Conservation (phyloP, 2,329 filamentous ascomycete species). For the Alternaria rosae region DNA sequence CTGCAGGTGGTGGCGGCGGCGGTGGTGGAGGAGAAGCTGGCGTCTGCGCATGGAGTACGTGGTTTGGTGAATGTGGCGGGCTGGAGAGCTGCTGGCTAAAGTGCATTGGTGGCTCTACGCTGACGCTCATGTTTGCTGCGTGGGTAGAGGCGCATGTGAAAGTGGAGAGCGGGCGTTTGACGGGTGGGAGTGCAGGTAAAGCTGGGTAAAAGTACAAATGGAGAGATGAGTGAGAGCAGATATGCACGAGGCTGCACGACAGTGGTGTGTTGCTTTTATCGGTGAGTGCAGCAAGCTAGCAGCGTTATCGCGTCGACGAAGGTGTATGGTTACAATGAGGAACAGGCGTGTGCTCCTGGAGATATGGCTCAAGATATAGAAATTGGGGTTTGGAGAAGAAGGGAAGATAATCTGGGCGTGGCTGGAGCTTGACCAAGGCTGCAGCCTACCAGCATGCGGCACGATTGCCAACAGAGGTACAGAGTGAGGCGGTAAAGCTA, state of each 20-base stretch:
- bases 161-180: constrained; percentile 6
- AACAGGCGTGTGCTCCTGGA: neutral
- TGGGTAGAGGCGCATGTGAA: constrained; percentile 20
- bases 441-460: constrained; percentile 32
- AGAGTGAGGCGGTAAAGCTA: constrained; percentile 37
- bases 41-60: constrained; percentile 36
- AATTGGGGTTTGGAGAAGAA: constrained; percentile 6
- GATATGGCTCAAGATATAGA: neutral
- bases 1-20: constrained; percentile 31
- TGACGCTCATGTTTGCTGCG: constrained; percentile 49
- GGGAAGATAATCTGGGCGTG: constrained; percentile 23
- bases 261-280: constrained; percentile 14
- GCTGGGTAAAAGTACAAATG: constrained; percentile 9
- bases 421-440: constrained; percentile 29
- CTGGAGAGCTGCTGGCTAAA: constrained; percentile 47
- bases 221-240: constrained; percentile 1
- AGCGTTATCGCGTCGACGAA: constrained; percentile 2
- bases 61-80: constrained; percentile 41
- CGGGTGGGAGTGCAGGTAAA: neutral
- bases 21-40: constrained; percentile 24
- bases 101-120: constrained; percentile 48
- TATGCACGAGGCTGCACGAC: constrained; percentile 22
- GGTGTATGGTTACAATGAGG: neutral
- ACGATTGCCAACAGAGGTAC: constrained; percentile 16
- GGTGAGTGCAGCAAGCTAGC: constrained; percentile 9